Conservation (phyloP, 495 filamentous ascomycete genomes). For the Copromyces sp. region DNA sequence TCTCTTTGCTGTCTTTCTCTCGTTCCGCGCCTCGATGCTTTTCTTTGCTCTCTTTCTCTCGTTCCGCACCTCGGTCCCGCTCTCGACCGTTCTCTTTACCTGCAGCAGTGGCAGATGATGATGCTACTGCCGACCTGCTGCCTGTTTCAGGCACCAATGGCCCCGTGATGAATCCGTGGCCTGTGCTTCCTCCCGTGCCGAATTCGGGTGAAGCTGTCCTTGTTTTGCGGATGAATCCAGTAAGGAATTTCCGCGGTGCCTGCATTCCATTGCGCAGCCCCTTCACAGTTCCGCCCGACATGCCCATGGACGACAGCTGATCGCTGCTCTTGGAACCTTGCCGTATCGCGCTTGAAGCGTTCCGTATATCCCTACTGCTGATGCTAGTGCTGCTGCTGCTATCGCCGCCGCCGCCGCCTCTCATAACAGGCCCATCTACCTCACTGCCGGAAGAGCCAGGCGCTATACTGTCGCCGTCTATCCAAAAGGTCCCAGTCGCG, state of each 20-base stretch:
- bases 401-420: conserved; percentile 7
- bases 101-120: not conserved
- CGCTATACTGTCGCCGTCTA: conserved; percentile 26
- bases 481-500: conserved; percentile 20
- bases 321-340: conserved; percentile 30
- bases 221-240: conserved; percentile 36
- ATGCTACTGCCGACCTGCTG: conserved; percentile 7
- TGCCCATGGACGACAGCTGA: conserved; percentile 9
- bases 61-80: conserved; percentile 20
- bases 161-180: not conserved
- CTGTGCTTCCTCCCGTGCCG: not conserved
- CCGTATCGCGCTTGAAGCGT: conserved; percentile 29
- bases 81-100: conserved; percentile 13
- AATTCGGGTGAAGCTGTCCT: conserved; percentile 19
- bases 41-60: not conserved
- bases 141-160: not conserved
- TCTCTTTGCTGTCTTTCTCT: conserved; percentile 18
- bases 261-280: conserved; percentile 28
- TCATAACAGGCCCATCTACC: conserved; percentile 25
- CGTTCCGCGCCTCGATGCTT: conserved; percentile 20
- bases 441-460: conserved; percentile 41
- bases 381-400: conserved; percentile 28
- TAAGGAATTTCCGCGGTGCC: conserved; percentile 33
- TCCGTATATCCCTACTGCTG: conserved; percentile 30
- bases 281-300: conserved; percentile 24